These are phyloP conservation scores for Fraxinus pennsylvanica DNA, from an alignment of 257 asterid species.

Conservation along the genomic window DNA sequence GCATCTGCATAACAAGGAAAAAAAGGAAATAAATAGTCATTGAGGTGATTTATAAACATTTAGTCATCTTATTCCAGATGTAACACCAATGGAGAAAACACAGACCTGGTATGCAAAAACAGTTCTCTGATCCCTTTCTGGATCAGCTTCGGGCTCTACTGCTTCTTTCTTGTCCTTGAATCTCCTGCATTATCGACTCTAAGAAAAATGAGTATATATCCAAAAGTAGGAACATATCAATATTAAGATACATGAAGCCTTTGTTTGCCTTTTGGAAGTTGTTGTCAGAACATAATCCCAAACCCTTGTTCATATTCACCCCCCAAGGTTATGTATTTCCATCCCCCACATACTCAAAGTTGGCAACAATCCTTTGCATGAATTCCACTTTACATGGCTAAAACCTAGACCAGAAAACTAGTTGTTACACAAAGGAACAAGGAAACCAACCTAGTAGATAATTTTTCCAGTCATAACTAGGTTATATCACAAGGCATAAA, in stretches of 20 bases:
- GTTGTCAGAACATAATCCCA: conserved; percentile 47
- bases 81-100: conserved; percentile 17
- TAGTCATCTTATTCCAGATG: not conserved
- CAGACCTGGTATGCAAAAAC: conserved; percentile 95
- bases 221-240: conserved; percentile 24
- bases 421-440: conserved; percentile 24
- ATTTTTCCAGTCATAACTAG: not conserved
- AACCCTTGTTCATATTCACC: conserved; percentile 43
- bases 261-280: conserved; percentile 23
- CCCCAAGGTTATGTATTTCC: conserved; percentile 43
- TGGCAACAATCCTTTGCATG: conserved; percentile 46
- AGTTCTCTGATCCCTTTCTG: conserved; percentile 99
- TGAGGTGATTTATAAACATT: not conserved
- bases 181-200: conserved; percentile 82
- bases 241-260: conserved; percentile 38
- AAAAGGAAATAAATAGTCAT: conserved; percentile 1
- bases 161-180: conserved; percentile 93
- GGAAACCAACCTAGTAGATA: not conserved
- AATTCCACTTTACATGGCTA: conserved; percentile 46
- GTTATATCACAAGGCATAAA: conserved; percentile 19
- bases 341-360: conserved; percentile 51
- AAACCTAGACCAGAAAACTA: conserved; percentile 44
- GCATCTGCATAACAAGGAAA: conserved; percentile 66
- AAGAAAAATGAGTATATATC: conserved; percentile 51
- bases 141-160: conserved; percentile 97